Percentiles rank a stretch among this genome's conserved stretches.
Evolutionary conservation across 2,329 filamentous ascomycete species (phyloP).

Genomic region (Nemania sp.): DNA sequence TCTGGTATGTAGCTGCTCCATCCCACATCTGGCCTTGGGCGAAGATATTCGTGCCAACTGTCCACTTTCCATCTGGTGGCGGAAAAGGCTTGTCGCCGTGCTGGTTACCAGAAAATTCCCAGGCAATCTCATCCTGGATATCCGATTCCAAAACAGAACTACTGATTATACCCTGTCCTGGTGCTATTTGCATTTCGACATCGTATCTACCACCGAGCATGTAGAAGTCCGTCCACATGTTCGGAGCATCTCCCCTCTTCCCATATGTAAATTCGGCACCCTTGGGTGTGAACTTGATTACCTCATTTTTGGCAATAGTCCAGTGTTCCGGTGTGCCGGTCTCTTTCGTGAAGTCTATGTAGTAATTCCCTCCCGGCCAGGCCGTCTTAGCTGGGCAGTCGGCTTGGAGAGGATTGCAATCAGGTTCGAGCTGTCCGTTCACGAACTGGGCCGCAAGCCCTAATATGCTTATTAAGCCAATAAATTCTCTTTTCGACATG

Average conservation of each 20-base stretch:
- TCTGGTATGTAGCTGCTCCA: conserved; percentile 47
- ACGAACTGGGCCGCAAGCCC: conserved; percentile 43
- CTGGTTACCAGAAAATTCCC: conserved; percentile 52
- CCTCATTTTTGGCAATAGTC: conserved; percentile 45
- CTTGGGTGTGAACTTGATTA: conserved; percentile 46
- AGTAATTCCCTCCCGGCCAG: conserved; percentile 46
- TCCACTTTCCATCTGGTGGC: conserved; percentile 47
- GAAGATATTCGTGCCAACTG: conserved; percentile 48
- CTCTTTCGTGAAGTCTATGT: conserved; percentile 51
- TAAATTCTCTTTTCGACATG: conserved; percentile 45
- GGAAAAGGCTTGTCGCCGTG: conserved; percentile 49
- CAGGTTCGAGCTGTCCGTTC: conserved; percentile 47
- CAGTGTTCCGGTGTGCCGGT: conserved; percentile 42
- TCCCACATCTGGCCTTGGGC: conserved; percentile 50
- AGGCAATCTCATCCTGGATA: conserved; percentile 51
- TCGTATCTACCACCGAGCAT: conserved; percentile 51
- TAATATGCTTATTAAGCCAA: conserved; percentile 43
- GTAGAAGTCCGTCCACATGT: conserved; percentile 52
- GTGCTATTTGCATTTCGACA: conserved; percentile 51
- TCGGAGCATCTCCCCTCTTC: conserved; percentile 48
- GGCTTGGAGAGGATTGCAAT: conserved; percentile 49
- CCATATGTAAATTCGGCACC: conserved; percentile 50
- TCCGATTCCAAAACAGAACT: conserved; percentile 49
- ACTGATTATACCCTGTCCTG: conserved; percentile 49
- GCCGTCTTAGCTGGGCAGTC: conserved; percentile 48